Conservation (phyloP, 2,329 filamentous ascomycete species). For the Lachnellula arida region DNA sequence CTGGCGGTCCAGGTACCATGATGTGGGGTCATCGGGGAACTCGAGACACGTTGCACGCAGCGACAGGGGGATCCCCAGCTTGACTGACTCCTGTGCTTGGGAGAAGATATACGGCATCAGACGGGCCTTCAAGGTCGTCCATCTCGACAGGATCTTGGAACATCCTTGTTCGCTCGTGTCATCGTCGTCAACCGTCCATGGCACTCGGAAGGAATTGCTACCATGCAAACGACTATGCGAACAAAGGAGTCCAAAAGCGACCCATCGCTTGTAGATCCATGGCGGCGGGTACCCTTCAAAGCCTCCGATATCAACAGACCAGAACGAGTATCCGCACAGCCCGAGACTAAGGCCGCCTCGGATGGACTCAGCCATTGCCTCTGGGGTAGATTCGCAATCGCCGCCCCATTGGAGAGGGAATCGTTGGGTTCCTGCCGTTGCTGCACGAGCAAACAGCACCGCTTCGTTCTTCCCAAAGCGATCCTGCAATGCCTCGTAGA, state of each 20-base stretch:
- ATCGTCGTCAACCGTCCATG: conserved; percentile 57
- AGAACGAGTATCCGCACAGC: conserved; percentile 54
- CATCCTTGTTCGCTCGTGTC: conserved; percentile 43
- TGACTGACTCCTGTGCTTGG: conserved; percentile 45
- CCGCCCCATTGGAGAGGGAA: conserved; percentile 59
- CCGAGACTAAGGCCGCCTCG: conserved; percentile 54
- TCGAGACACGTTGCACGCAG: conserved; percentile 56
- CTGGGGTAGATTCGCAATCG: conserved; percentile 58
- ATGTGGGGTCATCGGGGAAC: conserved; percentile 55
- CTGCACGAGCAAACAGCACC: conserved; percentile 54
- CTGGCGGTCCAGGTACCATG: conserved; percentile 53
- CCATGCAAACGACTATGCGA: conserved; percentile 56
- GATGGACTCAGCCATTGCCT: conserved; percentile 58
- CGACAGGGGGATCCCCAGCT: conserved; percentile 46
- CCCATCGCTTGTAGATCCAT: conserved; percentile 60
- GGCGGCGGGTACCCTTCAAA: conserved; percentile 56
- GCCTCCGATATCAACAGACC: conserved; percentile 59
- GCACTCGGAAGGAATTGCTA: conserved; percentile 56
- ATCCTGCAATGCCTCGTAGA: conserved; percentile 50
- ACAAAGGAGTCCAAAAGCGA: conserved; percentile 58
- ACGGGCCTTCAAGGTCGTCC: conserved; percentile 43
- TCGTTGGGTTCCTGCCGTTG: conserved; percentile 53
- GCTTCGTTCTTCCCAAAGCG: conserved; percentile 45
- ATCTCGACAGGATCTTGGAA: conserved; percentile 45
- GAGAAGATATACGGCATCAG: conserved; percentile 55